Evolutionary conservation across 192 early-diverging fungal genomes (phyloP), one percentile per base, ranked within the genome.

Genomic region (Podila minutissima): DNA sequence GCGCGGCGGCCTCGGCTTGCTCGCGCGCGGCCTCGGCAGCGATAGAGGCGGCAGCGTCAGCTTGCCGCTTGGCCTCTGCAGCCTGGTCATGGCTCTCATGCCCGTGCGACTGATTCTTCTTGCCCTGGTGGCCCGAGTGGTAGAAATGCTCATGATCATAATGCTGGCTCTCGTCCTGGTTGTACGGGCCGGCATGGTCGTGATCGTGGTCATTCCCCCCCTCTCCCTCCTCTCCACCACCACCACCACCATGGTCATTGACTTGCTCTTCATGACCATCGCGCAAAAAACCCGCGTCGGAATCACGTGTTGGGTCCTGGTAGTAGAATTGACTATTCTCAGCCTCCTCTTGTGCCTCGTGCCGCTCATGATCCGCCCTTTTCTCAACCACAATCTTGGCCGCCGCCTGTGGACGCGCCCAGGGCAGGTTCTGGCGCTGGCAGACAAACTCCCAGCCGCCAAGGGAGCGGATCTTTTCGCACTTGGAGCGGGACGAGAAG

Each of bases 391-490:
- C 69, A 62, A 61, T 62, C 69, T 22, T 71, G 19, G 69, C 69
- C 35, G 69, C 69, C 35, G 46, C 22, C 60, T 61, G 69, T 17
- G 69, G 59, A 11, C 69, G 26, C 0, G 69, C 69, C 46, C 29
- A 53, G 19, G 70, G 31, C 26, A 72, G 48, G 48, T 72, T 72
- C 12, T 72, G 62, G 37, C 70, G 61, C 37, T 57, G 50, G 28
- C 70, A 72, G 19, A 72, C 61, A 72, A 72, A 72, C 24, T 72
- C 70, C 70, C 70, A 72, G 5, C 70, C 70, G 6, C 70, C 70
- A 0, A 72, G 6, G 6, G 70, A 72, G 7, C 70, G 62, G n/a
- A 55, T 49, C 51, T 55, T 63, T 46, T 72, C 70, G 55, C 70
- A 72, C 2, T 29, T 37, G 35, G 50, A 11, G 5, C 53, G 60